Conservation (phyloP, 192 early-diverging fungal genomes). For the Backusella westeae region DNA sequence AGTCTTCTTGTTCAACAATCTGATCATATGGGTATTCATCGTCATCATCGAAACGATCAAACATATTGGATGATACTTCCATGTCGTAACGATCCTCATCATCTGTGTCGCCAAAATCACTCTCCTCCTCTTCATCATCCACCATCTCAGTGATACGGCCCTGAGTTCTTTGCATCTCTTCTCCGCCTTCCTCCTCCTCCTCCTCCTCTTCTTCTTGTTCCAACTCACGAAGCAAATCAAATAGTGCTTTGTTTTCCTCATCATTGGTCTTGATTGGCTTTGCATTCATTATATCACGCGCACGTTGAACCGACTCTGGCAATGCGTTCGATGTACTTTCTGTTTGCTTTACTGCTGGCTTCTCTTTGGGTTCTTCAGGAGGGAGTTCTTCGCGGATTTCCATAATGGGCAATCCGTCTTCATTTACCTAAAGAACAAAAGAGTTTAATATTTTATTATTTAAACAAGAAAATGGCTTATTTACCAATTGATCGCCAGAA, state of each 20-base stretch:
- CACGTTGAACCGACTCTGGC: background rate
- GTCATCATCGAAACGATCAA: conserved; percentile 38
- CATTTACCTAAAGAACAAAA: conserved; percentile 52
- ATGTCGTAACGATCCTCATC: conserved; percentile 48
- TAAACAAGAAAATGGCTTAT: background rate
- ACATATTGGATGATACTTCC: conserved; percentile 30
- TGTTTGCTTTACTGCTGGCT: background rate
- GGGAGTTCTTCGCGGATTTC: conserved; percentile 65
- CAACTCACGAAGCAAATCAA: conserved; percentile 57
- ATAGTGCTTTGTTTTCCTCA: conserved; percentile 51
- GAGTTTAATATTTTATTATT: no score
- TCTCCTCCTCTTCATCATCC: conserved; percentile 39
- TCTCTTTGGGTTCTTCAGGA: background rate
- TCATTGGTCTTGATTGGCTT: conserved; percentile 40
- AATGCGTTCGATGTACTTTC: background rate
- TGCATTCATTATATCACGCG: conserved; percentile 10
- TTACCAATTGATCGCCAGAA: conserved; percentile 15
- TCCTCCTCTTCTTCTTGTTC: conserved; percentile 74
- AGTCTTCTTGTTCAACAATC: conserved; percentile 30
- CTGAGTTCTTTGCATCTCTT: conserved; percentile 30
- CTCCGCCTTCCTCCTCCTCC: conserved; percentile 35
- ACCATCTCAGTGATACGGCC: conserved; percentile 31
- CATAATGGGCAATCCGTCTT: conserved; percentile 74
- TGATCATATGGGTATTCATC: conserved; percentile 41
- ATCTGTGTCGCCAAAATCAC: conserved; percentile 39